Conservation (phyloP, 768 basidiomycete genomes). For the Termitomyces sp. region DNA sequence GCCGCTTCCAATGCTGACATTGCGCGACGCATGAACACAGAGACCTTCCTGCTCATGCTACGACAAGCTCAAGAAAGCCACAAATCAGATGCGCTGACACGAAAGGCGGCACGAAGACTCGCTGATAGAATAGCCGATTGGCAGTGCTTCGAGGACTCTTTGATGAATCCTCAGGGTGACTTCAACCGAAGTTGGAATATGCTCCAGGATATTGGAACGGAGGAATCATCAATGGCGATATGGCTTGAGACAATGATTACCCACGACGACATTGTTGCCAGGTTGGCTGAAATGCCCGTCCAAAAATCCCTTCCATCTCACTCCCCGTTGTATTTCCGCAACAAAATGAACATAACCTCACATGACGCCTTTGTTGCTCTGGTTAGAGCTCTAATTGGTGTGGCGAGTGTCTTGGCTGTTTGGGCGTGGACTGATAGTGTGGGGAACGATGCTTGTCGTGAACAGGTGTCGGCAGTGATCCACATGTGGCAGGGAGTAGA, state of each 20-base stretch:
- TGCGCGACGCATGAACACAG: slow-evolving; percentile 44
- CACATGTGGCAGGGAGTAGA: slow-evolving; percentile 62
- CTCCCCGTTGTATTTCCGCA: slow-evolving; percentile 35
- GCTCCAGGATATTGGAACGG: slow-evolving; percentile 55
- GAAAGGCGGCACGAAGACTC: slow-evolving; percentile 43
- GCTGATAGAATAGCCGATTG: slow-evolving; percentile 50
- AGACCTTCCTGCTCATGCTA: slow-evolving; percentile 39
- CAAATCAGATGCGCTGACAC: slow-evolving; percentile 33
- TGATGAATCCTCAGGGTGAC: slow-evolving; percentile 49
- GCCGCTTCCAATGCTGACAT: slow-evolving; percentile 64
- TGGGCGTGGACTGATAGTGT: slow-evolving; percentile 81
- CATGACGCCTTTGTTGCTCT: slow-evolving; percentile 62
- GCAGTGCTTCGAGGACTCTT: slow-evolving; percentile 54
- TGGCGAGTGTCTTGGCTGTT: slow-evolving; percentile 61
- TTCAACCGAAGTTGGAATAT: slow-evolving; percentile 43
- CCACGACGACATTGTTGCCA: slow-evolving; percentile 46
- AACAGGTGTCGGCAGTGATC: slow-evolving; percentile 57
- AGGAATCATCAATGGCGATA: slow-evolving; percentile 66
- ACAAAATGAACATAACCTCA: slow-evolving; percentile 22
- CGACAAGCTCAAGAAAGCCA: slow-evolving; percentile 30
- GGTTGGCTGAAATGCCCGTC: slow-evolving; percentile 37
- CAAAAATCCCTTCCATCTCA: slow-evolving; percentile 25
- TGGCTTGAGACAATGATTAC: slow-evolving; percentile 68
- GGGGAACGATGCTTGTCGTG: slow-evolving; percentile 57
- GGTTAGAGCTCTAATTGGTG: slow-evolving; percentile 62